A percentile compares a stretch with the other conserved stretches of the same genome.
Evolutionary conservation across 495 filamentous ascomycete genomes (phyloP).

Genomic region (Penicillium coffeae): DNA sequence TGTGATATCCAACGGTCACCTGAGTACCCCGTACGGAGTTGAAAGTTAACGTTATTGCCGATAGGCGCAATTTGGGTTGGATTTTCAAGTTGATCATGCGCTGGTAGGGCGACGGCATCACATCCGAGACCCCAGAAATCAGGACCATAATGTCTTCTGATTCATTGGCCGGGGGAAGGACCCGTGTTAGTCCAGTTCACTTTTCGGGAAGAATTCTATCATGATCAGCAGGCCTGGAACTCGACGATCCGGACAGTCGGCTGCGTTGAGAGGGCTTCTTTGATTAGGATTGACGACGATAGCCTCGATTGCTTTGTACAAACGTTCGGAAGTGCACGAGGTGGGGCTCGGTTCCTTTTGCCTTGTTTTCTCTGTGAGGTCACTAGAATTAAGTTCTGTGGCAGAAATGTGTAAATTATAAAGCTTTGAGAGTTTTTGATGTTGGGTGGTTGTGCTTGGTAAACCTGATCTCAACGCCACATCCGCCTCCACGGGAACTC

Average conservation of each 20-base stretch:
- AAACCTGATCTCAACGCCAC: not conserved
- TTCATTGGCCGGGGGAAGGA: not conserved
- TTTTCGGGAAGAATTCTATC: not conserved
- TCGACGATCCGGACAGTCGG: not conserved
- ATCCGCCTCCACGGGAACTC: not conserved
- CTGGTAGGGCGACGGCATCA: not conserved
- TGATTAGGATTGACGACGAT: constrained; percentile 16
- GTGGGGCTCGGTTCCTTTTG: not conserved
- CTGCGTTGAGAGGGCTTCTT: constrained; percentile 4
- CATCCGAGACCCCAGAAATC: not conserved
- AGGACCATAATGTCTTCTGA: not conserved
- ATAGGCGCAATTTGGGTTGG: not conserved
- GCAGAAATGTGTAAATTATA: no score
- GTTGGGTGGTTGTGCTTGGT: no score
- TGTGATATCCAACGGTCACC: no score
- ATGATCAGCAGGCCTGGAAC: constrained; percentile 21
- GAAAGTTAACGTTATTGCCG: no score
- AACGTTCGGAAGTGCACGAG: not conserved
- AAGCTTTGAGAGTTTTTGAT: no score
- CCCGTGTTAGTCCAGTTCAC: not conserved
- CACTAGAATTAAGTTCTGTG: no score
- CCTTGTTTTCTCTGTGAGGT: no score
- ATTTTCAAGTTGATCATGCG: not conserved
- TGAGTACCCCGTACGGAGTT: no score
- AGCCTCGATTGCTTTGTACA: no score